phyloP scores from a whole-genome alignment of 495 filamentous ascomycete species.

The Acidiella bohemica region DNA sequence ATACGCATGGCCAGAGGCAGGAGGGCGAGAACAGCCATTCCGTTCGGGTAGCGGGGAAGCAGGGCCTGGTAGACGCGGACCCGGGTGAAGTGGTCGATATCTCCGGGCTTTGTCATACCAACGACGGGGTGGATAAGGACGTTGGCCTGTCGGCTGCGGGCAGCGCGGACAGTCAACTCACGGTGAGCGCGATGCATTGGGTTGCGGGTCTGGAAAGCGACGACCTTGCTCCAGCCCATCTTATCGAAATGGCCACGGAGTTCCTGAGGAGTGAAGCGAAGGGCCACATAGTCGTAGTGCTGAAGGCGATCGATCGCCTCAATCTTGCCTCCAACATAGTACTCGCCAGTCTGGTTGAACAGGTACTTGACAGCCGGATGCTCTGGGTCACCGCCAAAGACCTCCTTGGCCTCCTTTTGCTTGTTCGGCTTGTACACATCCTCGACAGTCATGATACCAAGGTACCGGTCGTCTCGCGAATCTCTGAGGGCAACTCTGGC shows the following conservation, averaged over 20 bases:
- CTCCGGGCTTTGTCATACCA: conserved; percentile 93
- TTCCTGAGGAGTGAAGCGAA: conserved; percentile 92
- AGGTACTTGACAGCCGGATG: conserved; percentile 90
- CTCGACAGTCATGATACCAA: conserved; percentile 90
- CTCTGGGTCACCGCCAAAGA: conserved; percentile 86
- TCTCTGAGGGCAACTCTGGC: conserved; percentile 77
- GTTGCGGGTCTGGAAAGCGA: conserved; percentile 97
- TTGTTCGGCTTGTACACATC: conserved; percentile 96
- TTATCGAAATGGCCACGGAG: conserved; percentile 95
- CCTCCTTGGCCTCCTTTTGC: conserved; percentile 77
- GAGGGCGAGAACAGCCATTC: conserved; percentile 95
- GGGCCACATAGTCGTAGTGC: conserved; percentile 97
- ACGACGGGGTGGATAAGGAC: conserved; percentile 98
- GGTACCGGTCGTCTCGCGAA: conserved; percentile 87
- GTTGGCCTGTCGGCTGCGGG: conserved; percentile 87
- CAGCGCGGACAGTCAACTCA: conserved; percentile 93
- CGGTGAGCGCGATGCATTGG: conserved; percentile 98
- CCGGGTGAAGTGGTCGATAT: conserved; percentile 99
- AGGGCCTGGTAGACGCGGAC: conserved; percentile 97
- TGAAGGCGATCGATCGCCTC: conserved; percentile 86
- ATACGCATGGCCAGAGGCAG: conserved; percentile 96
- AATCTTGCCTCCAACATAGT: conserved; percentile 88
- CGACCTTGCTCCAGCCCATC: conserved; percentile 90
- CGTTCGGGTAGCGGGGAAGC: conserved; percentile 93
- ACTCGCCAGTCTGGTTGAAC: conserved; percentile 62